Conservation (phyloP, 139 green algal genomes). For the Choricystis sp. region DNA sequence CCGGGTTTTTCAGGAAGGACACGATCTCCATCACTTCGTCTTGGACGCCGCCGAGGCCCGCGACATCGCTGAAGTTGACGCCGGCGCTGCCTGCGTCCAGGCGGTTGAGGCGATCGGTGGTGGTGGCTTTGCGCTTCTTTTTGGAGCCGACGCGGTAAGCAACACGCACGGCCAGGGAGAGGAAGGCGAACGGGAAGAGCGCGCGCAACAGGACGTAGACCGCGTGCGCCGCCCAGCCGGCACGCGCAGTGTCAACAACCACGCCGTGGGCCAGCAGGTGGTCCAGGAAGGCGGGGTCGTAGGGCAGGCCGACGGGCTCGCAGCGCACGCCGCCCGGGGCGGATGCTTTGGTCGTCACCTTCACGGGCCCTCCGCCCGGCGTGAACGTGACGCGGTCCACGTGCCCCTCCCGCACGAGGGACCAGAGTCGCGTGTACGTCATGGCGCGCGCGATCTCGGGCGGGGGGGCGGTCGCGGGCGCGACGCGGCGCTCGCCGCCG, state of each 20-base stretch:
- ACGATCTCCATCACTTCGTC: constrained; percentile 52
- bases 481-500: too few species aligned
- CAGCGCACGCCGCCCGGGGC: constrained; percentile 51
- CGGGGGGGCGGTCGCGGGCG: neutral
- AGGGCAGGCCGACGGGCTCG: constrained; percentile 54
- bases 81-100: constrained; percentile 15
- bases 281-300: constrained; percentile 62
- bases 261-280: constrained; percentile 54
- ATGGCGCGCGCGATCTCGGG: constrained; percentile 10
- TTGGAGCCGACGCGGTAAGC: constrained; percentile 15
- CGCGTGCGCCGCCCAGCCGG: constrained; percentile 2
- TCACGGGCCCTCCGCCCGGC: constrained; percentile 27
- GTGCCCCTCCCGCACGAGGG: constrained; percentile 40
- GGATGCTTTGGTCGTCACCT: constrained; percentile 33
- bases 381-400: constrained; percentile 37
- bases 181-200: constrained; percentile 27
- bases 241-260: constrained; percentile 5
- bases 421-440: constrained; percentile 79
- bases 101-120: neutral
- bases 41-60: constrained; percentile 51
- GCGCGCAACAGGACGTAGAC: constrained; percentile 17
- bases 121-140: constrained; percentile 16
- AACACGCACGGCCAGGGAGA: neutral
- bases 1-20: constrained; percentile 39
- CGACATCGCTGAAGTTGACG: constrained; percentile 48